Conservation (phyloP, 176 grass and related monocot genomes). For the Otatea glauca region DNA sequence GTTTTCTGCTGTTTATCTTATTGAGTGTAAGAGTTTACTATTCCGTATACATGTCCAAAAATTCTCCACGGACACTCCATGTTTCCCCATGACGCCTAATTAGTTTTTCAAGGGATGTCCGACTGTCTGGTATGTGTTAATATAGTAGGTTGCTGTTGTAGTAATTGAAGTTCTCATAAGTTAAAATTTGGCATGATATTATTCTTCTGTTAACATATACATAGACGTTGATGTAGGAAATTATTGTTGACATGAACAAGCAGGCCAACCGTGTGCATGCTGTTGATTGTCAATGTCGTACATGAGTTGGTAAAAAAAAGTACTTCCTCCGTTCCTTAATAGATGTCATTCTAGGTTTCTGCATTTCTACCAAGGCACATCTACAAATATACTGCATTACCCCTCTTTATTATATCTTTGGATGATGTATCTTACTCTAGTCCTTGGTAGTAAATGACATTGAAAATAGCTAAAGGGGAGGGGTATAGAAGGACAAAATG, state of each 20-base stretch:
- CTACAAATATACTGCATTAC: too few species aligned
- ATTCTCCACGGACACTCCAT: background rate
- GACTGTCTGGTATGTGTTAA: background rate
- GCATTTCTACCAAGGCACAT: too few species aligned
- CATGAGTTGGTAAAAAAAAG: background rate
- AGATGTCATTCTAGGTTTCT: too few species aligned
- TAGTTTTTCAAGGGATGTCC: background rate
- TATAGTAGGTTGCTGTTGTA: background rate
- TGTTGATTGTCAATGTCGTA: conserved; percentile 3
- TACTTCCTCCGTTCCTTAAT: too few species aligned
- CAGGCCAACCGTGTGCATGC: background rate
- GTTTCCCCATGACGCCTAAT: background rate
- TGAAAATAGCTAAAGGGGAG: too few species aligned
- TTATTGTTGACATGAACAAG: background rate
- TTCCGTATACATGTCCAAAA: background rate
- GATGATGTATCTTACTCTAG: too few species aligned
- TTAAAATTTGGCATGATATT: conserved; percentile 15
- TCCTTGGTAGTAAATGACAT: too few species aligned
- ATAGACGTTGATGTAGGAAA: background rate
- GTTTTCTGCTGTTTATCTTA: background rate
- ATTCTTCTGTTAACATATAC: conserved; percentile 4
- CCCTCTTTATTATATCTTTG: too few species aligned
- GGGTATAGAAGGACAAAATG: too few species aligned
- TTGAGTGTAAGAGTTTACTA: background rate
- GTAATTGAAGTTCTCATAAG: background rate